phyloP scores from a whole-genome alignment of 306 rosid species.

The Mucuna pruriens region DNA sequence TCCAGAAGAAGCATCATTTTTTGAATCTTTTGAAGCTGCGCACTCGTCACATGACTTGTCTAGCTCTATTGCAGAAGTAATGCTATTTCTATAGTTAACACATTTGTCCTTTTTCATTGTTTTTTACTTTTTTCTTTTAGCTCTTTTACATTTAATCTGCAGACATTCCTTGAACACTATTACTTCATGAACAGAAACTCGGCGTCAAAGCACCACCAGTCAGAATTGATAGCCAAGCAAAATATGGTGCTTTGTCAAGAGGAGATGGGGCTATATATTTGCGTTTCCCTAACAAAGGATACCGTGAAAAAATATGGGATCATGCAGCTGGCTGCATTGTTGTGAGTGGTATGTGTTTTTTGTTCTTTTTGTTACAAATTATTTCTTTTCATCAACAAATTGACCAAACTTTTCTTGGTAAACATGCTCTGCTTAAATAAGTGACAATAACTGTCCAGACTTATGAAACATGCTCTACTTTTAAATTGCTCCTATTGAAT shows the following conservation, averaged over 20 bases:
- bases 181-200: constrained; percentile 72
- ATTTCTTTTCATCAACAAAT: constrained; percentile 3
- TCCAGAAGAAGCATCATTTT: constrained; percentile 89
- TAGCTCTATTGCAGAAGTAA: constrained; percentile 79
- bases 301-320: constrained; percentile 97
- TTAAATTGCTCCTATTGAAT: neutral
- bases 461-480: constrained; percentile 21
- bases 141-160: constrained; percentile 18
- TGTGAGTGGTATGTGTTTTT: constrained; percentile 66
- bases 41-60: constrained; percentile 83
- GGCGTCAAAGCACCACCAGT: constrained; percentile 95
- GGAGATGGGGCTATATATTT: constrained; percentile 97
- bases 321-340: constrained; percentile 97
- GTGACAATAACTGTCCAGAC: neutral
- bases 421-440: constrained; percentile 23
- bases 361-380: neutral
- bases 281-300: constrained; percentile 89
- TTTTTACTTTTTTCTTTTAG: neutral
- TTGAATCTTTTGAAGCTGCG: constrained; percentile 94
- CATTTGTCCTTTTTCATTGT: neutral
- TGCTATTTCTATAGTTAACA: constrained; percentile 15
- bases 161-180: constrained; percentile 3
- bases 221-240: constrained; percentile 97
- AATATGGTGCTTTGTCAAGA: constrained; percentile 92
- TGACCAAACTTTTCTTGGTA: constrained; percentile 11